Base-by-base conservation (phyloP, 2,329 filamentous ascomycete genomes). In the Coniochaeta sp. region DNA sequence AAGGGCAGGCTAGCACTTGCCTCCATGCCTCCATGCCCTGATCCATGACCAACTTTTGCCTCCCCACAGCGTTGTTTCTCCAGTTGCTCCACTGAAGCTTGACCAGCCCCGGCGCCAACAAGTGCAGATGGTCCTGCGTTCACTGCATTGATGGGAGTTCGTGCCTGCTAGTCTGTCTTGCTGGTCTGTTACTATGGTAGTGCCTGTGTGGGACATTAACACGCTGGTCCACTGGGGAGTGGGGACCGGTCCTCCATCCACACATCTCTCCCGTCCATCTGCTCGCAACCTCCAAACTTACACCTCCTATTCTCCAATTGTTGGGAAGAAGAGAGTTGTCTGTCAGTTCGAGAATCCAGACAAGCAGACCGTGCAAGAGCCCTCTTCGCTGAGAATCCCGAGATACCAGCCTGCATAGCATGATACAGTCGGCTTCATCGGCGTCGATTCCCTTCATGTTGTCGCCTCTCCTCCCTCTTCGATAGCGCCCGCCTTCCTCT, bases 221-320 rank as follows among this genome's bases (percentile, higher is more conserved):
- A 52, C 47, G 22, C 22, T 52, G 47, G 47, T 30, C 47, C 47
- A 52, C 47, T 52, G 3, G 44, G 12, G 44, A 8, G 22, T 16
- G 28, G 22, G 7, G 44, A 14, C 8, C 22, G 12, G n/a, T n/a
- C n/a, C n/a, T 52, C 24, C 22, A 52, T 52, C 47, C 47, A 52
- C 19, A 12, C 26, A 26, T 52, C 26, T n/a, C 26, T 30, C 26
- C 12, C 47, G 7, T 22, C 47, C 47, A 52, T 40, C 38, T 40
- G 38, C 38, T 40, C 38, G 3, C 22, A 30, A 52, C 47, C 47
- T 52, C 47, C 47, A 52, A 52, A 52, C 47, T 52, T 7, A 52
- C 47, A 30, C 47, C 47, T 52, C 47, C 47, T 52, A 52, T 28
- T 52, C 47, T 52, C 47, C 47, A 52, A 52, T 52, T 52, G 47